phyloP scores from a whole-genome alignment of 345 rosid genomes.

The Hibiscus mutabilis region DNA sequence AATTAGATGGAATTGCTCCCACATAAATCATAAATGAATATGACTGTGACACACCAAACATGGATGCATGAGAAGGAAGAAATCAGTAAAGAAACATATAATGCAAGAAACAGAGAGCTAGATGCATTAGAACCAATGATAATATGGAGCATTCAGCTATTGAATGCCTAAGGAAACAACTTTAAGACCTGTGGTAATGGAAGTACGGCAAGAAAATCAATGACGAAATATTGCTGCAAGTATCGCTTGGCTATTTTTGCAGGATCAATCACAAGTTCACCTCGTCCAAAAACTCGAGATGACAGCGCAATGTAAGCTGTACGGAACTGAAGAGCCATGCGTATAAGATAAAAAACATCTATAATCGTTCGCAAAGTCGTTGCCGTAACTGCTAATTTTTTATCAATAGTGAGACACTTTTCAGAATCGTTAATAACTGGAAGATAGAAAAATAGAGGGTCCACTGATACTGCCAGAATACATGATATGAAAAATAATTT shows the following conservation, averaged over 20 bases:
- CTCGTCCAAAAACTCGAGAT: conserved; percentile 94
- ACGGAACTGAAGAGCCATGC: conserved; percentile 87
- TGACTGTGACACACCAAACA: not conserved
- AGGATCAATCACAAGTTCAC: conserved; percentile 92
- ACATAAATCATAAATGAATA: not conserved
- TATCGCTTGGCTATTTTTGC: conserved; percentile 85
- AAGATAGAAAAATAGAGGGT: conserved; percentile 87
- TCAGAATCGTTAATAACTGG: conserved; percentile 49
- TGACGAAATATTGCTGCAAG: conserved; percentile 59
- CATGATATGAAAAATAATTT: conserved; percentile 72
- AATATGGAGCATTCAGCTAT: conserved; percentile 5
- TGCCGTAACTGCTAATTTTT: conserved; percentile 58
- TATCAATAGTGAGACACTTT: conserved; percentile 69
- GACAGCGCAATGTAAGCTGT: conserved; percentile 96
- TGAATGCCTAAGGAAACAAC: not conserved
- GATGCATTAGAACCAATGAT: not conserved
- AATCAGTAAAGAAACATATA: not conserved
- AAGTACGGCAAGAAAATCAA: conserved; percentile 80
- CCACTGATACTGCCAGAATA: conserved; percentile 78
- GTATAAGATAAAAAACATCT: conserved; percentile 84
- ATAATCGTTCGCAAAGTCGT: conserved; percentile 70
- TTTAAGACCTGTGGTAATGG: conserved; percentile 86
- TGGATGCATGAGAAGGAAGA: not conserved
- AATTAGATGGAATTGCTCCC: not conserved
- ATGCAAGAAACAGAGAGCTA: conserved; percentile 11